These are phyloP conservation scores for Apophysomyces ossiformis DNA, from an alignment of 371 early-diverging fungal species.

Conservation along the genomic window DNA sequence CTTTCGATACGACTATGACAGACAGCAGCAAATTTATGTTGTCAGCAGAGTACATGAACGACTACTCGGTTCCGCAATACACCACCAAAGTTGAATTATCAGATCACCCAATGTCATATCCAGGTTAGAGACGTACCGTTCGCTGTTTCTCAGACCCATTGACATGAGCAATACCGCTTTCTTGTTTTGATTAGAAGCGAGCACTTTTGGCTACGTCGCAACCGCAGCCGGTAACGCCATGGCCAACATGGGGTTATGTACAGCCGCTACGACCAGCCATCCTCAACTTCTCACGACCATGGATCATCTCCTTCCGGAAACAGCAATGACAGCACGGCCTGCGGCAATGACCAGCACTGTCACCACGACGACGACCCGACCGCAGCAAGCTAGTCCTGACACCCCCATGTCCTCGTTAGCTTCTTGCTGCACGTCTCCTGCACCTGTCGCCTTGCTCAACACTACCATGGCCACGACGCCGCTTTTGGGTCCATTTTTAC, in stretches of 20 bases:
- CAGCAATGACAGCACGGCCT: background rate
- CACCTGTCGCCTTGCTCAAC: conserved; percentile 16
- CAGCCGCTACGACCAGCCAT: background rate
- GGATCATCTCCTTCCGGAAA: conserved; percentile 9
- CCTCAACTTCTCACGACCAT: conserved; percentile 9
- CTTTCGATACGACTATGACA: conserved; percentile 1
- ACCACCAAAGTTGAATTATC: conserved; percentile 17
- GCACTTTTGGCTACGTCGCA: background rate
- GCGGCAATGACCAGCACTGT: background rate
- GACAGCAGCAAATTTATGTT: conserved; percentile 18
- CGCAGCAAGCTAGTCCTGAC: conserved; percentile 12
- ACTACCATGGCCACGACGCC: background rate
- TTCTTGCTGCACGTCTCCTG: conserved; percentile 32
- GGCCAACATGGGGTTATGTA: conserved; percentile 12
- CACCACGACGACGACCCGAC: conserved; percentile 6
- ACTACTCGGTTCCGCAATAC: conserved; percentile 13
- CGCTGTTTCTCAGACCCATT: too few relatives aligned
- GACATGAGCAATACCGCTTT: background rate
- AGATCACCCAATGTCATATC: conserved; percentile 12
- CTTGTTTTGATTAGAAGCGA: background rate
- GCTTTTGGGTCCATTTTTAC: conserved; percentile 9
- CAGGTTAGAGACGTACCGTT: background rate
- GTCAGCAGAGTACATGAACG: conserved; percentile 16
- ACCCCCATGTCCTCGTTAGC: conserved; percentile 16
- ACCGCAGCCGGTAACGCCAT: conserved; percentile 15